Conservation (phyloP, 768 basidiomycete species). For the Mycena pura region DNA sequence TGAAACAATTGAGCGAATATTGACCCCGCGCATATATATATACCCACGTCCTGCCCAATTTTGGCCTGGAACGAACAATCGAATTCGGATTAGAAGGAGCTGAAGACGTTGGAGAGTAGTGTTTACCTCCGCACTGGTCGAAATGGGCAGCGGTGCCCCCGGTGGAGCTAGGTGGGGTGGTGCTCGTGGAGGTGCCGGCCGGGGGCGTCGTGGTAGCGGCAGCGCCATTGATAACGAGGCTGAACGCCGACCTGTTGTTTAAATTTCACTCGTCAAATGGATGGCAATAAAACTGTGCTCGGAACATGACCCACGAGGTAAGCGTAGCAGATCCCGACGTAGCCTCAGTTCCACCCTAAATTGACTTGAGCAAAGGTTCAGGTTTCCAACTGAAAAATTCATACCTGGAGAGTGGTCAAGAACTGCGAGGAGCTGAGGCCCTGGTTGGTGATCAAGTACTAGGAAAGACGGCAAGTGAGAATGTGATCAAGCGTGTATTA, state of each 20-base stretch:
- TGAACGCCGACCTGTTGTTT: neutral
- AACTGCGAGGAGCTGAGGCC: no score
- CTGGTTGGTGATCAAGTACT: no score
- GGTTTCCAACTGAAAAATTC: neutral
- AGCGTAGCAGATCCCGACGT: neutral
- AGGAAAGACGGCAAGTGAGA: no score
- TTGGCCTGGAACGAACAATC: neutral
- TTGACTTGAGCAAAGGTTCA: neutral
- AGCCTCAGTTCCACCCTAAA: neutral
- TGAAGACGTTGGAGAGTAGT: neutral
- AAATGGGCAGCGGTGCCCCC: neutral
- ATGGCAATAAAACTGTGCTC: neutral
- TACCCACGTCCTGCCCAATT: conserved; percentile 1
- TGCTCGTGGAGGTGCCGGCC: neutral
- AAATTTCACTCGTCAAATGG: neutral
- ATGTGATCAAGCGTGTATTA: no score
- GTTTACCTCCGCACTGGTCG: conserved; percentile 2
- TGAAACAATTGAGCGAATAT: neutral
- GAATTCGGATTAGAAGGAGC: neutral
- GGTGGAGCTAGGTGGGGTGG: conserved; percentile 1
- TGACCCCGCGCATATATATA: neutral
- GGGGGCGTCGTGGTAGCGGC: conserved; percentile 2
- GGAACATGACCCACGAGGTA: neutral
- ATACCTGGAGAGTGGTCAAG: no score
- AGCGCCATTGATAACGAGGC: neutral